Evolutionary conservation across 148 eudicot species (phyloP).

Genomic region (Polygonum aviculare): DNA sequence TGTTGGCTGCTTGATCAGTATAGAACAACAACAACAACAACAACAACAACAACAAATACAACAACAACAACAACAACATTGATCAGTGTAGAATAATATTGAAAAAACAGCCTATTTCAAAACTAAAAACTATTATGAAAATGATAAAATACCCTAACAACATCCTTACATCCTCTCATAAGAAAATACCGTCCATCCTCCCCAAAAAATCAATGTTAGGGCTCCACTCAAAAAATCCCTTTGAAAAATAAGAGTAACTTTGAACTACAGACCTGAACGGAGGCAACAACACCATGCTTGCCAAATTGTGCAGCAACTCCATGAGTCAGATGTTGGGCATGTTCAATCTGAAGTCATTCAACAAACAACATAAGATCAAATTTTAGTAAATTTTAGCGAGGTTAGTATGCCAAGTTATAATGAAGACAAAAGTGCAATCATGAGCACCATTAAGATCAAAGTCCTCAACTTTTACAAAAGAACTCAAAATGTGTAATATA

Average conservation of each 20-base stretch:
- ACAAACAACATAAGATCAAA: neutral
- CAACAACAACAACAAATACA: no score
- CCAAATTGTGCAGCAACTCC: slow-evolving; percentile 64
- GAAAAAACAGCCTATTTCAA: neutral
- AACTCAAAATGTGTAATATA: neutral
- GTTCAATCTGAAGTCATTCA: slow-evolving; percentile 69
- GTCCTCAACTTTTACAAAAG: neutral
- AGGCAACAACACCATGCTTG: slow-evolving; percentile 65
- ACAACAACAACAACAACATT: no score
- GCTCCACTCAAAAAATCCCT: no score
- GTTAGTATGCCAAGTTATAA: neutral
- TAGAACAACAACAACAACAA: no score
- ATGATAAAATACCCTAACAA: no score
- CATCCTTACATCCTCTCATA: no score
- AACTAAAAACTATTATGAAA: neutral
- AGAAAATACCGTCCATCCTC: neutral
- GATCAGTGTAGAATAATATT: slow-evolving; percentile 13
- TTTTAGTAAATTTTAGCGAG: neutral
- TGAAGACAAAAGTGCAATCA: neutral
- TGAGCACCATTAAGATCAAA: neutral
- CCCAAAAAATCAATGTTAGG: neutral
- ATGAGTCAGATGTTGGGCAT: slow-evolving; percentile 90
- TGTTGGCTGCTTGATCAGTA: slow-evolving; percentile 51
- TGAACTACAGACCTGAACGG: slow-evolving; percentile 60
- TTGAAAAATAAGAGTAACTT: neutral